These are phyloP conservation scores for Termitomyces sp. DNA, from an alignment of 768 basidiomycete species.

Conservation along the genomic window DNA sequence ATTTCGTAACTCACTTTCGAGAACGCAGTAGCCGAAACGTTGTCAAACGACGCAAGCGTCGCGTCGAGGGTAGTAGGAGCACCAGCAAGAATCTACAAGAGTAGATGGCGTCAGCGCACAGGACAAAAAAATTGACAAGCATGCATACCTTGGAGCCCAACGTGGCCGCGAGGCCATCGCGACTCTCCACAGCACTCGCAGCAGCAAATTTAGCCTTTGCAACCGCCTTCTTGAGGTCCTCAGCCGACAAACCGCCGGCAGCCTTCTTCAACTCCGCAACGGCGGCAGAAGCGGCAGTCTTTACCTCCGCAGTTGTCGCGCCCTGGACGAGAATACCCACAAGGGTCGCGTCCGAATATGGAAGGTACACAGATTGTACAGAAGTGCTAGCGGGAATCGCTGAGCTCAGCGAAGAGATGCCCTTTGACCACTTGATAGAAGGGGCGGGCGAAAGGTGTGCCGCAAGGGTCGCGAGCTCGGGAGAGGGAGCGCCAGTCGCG, in stretches of 20 bases:
- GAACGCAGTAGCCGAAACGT: constrained; percentile 58
- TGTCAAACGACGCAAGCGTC: constrained; percentile 65
- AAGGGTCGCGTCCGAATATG: constrained; percentile 89
- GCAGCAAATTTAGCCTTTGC: constrained; percentile 86
- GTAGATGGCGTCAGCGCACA: not conserved
- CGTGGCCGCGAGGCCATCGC: constrained; percentile 57
- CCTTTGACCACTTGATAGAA: constrained; percentile 83
- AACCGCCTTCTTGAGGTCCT: constrained; percentile 75
- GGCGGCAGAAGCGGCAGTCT: constrained; percentile 62
- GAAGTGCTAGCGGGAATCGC: constrained; percentile 52
- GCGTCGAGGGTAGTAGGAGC: constrained; percentile 49
- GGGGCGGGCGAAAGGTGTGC: constrained; percentile 75
- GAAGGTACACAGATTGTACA: constrained; percentile 71
- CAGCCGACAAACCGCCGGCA: constrained; percentile 51
- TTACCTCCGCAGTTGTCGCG: constrained; percentile 52
- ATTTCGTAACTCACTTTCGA: constrained; percentile 50
- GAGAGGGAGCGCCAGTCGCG: constrained; percentile 50
- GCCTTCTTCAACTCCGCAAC: constrained; percentile 63
- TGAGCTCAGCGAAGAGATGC: constrained; percentile 62
- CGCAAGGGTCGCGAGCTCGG: constrained; percentile 75
- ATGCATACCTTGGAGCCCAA: constrained; percentile 57
- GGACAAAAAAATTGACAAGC: not conserved
- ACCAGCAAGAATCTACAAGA: constrained; percentile 52
- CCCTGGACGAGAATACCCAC: constrained; percentile 81
- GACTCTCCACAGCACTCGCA: constrained; percentile 62